phyloP scores from a whole-genome alignment of 2,329 filamentous ascomycete species.

The Coccinonectria pachysandricola region DNA sequence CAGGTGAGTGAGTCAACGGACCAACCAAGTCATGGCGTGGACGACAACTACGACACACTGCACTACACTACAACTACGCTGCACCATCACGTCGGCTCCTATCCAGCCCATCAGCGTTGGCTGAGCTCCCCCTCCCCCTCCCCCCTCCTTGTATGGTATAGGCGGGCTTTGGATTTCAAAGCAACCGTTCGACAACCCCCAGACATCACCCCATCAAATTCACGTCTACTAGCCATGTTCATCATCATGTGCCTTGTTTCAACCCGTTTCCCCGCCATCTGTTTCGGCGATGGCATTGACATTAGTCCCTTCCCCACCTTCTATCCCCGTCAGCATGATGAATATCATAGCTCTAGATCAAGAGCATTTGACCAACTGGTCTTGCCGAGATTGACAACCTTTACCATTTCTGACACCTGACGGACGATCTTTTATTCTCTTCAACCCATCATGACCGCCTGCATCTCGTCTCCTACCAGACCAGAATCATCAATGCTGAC shows the following conservation, averaged over 20 bases:
- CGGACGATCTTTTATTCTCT: slow-evolving; percentile 6
- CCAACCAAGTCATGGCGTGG: no score
- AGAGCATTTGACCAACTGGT: slow-evolving; percentile 48
- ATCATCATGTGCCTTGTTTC: no score
- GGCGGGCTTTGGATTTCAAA: slow-evolving; percentile 11
- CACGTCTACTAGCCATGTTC: no score
- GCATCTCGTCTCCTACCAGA: not conserved
- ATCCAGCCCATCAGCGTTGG: no score
- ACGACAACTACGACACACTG: no score
- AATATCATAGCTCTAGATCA: slow-evolving; percentile 71
- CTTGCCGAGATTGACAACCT: slow-evolving; percentile 48
- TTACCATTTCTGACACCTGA: slow-evolving; percentile 32
- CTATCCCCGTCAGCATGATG: slow-evolving; percentile 28
- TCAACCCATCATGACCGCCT: slow-evolving; percentile 4
- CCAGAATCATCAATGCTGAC: slow-evolving; percentile 11
- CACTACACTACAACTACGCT: no score
- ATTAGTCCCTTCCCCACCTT: no score
- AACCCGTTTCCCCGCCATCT: no score
- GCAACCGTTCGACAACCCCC: slow-evolving; percentile 2
- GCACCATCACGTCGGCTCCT: no score
- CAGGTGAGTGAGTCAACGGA: slow-evolving; percentile 44
- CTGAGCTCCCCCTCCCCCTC: not conserved
- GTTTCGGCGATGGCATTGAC: no score
- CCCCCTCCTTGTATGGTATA: not conserved
- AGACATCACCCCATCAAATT: not conserved